Base-by-base conservation (phyloP, 495 filamentous ascomycete genomes). In the Pseudoneurospora amorphoporcata region DNA sequence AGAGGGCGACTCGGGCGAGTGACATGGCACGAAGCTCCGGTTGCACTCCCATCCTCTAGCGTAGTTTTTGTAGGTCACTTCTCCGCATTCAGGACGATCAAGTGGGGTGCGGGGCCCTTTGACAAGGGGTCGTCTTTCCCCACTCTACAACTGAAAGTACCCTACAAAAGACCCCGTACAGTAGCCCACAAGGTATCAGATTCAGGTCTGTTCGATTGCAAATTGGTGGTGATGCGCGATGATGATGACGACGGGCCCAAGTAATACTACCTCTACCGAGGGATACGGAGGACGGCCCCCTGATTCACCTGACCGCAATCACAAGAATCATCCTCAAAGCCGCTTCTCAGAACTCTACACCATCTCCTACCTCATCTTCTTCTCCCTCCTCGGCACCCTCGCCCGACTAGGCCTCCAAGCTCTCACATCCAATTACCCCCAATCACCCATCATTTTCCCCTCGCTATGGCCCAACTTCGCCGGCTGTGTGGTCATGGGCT, bases 401-500 rank as follows among this genome's bases (percentile, higher is more conserved):
- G 88, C 94, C 12, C 87, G 95, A 10, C 86, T 98, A 0, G 94
- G 94, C 32, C 82, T 98, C 3, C 89, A 94, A 77, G 89, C 91
- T 65, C 82, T 99, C 37, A 95, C 94, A 4, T 88, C 88, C 73
- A 95, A 87, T 72, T 98, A 97, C 81, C 88, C 90, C 10, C 91
- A 91, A 29, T 88, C 92, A 0, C 94, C 94, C 5, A 83, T 94
- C 38, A 82, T 89, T 4, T 93, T 91, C 40, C 83, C 88, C 53
- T 90, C 93, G 4, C 81, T 97, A 39, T 99, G 95, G 95, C 91
- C 95, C 61, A 97, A 99, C 76, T 91, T 97, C 73, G 87, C 82
- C n/a, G 95, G 95, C 10, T 90, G 90, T 71, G 75, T 97, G 0
- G 72, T 97, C 65, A 90, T 99, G 88, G 95, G 95, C 23, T 96